Evolutionary conservation across 495 filamentous ascomycete genomes (phyloP).

Genomic region (Trypethelium eluteriae): DNA sequence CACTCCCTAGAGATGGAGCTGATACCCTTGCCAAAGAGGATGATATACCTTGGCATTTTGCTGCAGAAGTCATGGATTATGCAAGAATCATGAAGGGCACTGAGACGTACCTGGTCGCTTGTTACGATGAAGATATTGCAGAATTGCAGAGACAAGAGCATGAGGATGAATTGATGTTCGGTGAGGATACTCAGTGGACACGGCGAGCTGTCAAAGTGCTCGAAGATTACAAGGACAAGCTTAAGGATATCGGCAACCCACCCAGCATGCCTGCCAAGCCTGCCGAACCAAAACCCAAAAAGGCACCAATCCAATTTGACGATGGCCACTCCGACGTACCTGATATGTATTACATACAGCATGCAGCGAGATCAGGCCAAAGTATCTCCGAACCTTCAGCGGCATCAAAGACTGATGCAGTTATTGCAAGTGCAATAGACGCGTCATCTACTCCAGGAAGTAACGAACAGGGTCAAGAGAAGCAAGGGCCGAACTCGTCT

Average conservation of each 20-base stretch:
- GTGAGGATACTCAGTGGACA: constrained; percentile 82
- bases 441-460: background rate
- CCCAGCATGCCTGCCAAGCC: constrained; percentile 50
- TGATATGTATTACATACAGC: constrained; percentile 48
- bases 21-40: constrained; percentile 59
- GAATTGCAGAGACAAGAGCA: constrained; percentile 66
- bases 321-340: constrained; percentile 41
- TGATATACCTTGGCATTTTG: constrained; percentile 88
- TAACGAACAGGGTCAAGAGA: background rate
- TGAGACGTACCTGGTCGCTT: constrained; percentile 72
- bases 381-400: constrained; percentile 19
- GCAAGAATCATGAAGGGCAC: constrained; percentile 92
- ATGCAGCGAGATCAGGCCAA: constrained; percentile 41
- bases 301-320: constrained; percentile 45
- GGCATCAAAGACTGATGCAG: background rate
- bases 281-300: constrained; percentile 38
- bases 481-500: background rate
- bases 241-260: constrained; percentile 63
- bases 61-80: constrained; percentile 89
- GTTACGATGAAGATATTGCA: constrained; percentile 70
- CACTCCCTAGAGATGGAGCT: constrained; percentile 74
- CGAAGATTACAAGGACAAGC: constrained; percentile 61
- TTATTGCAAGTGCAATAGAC: background rate
- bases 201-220: constrained; percentile 69
- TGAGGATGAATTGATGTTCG: constrained; percentile 88